Evolutionary conservation across 73 alveolate genomes (phyloP), one percentile per base, ranked within the genome.

Genomic region (Paramecium biaurelia): DNA sequence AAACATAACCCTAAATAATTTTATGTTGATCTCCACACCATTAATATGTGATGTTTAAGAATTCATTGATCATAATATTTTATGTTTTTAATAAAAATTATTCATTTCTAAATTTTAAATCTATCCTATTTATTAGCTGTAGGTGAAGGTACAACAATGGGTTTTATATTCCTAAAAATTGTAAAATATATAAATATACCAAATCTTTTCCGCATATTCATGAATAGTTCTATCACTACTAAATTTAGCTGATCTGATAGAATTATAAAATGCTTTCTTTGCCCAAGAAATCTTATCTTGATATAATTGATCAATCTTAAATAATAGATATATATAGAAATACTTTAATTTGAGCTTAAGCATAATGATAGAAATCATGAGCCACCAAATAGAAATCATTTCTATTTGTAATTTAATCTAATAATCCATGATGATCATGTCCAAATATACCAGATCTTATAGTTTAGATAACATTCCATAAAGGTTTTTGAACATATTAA

Each of bases 401-500:
- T 45, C 97, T 95, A 38, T 96, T 85, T 28, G 92, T 84, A 28
- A 96, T 92, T 7, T 74, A 88, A 47, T 93, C 94, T 59, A 97
- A 70, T 86, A 95, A 76, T 21, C 86, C 97, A 59, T 97, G 96
- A 85, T 92, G 92, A 32, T 85, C 93, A 41, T 87, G 96, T 58
- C 99, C 99, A 85, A 97, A 97, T 23, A 76, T 82, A 30, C 98
- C 99, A 14, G 72, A 63, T 53, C 93, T 58, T 57, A 97, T 96
- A 21, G 99, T 92, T 82, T 95, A 96, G 57, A 96, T 89, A 8
- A 96, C 98, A 94, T 94, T 92, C 93, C 94, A 85, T 30, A 97
- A 92, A 70, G 97, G 92, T 12, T 92, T 42, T 18, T 98, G 97
- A 28, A 96, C 94, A 85, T 93, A 93, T 58, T 87, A 58, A 30